Evolutionary conservation across 345 rosid genomes (phyloP).

Genomic region (Citrus australasica): DNA sequence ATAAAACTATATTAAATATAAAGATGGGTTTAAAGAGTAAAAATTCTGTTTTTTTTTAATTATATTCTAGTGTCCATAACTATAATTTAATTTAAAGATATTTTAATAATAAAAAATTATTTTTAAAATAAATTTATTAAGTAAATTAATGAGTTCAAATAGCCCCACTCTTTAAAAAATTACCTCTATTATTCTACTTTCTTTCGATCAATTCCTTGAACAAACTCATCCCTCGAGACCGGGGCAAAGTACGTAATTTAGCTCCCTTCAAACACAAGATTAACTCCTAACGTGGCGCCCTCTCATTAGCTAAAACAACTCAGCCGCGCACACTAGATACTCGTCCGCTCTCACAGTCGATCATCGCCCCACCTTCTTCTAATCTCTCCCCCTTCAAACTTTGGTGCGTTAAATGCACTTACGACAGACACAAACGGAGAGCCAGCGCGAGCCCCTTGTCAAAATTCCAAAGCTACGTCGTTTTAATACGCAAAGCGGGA

Average conservation of each 20-base stretch:
- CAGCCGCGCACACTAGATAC: neutral
- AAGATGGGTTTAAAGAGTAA: no score
- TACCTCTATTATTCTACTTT: neutral
- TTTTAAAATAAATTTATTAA: no score
- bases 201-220: neutral
- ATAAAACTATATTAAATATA: no score
- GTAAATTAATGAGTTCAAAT: no score
- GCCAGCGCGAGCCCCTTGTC: constrained; percentile 13
- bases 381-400: neutral
- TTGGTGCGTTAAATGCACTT: neutral
- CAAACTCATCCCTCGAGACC: neutral
- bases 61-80: no score
- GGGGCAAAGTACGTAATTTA: neutral
- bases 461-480: constrained; percentile 21
- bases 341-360: neutral
- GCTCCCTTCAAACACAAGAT: no score
- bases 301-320: neutral
- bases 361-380: neutral
- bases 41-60: no score
- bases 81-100: no score
- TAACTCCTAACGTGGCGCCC: constrained; percentile 2
- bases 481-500: neutral
- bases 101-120: no score
- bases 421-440: neutral
- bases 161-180: neutral